phyloP scores from a whole-genome alignment of 768 basidiomycete genomes.

The Suillus clintonianus region DNA sequence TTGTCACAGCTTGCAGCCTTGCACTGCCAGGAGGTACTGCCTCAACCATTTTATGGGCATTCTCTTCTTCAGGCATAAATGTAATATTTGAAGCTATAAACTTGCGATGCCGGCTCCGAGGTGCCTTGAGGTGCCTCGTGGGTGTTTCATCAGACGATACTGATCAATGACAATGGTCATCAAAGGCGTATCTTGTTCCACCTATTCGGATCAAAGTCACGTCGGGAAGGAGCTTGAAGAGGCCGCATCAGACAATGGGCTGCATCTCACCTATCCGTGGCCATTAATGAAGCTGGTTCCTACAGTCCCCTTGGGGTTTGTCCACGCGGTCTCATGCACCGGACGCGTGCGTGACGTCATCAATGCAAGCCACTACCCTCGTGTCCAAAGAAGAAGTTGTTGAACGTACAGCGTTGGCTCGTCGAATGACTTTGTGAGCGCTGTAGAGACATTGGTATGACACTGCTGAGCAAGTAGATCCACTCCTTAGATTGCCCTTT shows the following conservation, averaged over 20 bases:
- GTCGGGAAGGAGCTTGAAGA: not conserved
- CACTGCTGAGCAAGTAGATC: not conserved
- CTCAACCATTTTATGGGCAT: not conserved
- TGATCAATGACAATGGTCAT: not conserved
- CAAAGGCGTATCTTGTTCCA: not conserved
- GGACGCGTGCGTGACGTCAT: not conserved
- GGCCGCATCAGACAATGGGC: no score
- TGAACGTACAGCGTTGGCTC: not conserved
- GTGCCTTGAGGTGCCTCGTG: not conserved
- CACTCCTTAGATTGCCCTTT: not conserved
- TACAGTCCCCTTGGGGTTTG: not conserved
- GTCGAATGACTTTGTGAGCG: not conserved
- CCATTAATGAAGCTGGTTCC: not conserved
- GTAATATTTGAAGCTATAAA: not conserved
- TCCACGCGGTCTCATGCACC: not conserved
- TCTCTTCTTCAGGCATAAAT: not conserved
- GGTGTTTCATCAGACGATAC: not conserved
- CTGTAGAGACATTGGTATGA: not conserved
- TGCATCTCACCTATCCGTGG: not conserved
- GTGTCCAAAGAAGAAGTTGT: not conserved
- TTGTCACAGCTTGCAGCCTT: slow-evolving; percentile 3
- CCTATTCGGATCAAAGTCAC: not conserved
- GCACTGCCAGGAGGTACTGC: not conserved
- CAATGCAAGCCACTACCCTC: not conserved
- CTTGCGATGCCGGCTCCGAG: not conserved